Percentiles rank a stretch among this genome's conserved stretches.
Conservation (phyloP, 2,329 filamentous ascomycete genomes). For the Cordyceps pruinosa region DNA sequence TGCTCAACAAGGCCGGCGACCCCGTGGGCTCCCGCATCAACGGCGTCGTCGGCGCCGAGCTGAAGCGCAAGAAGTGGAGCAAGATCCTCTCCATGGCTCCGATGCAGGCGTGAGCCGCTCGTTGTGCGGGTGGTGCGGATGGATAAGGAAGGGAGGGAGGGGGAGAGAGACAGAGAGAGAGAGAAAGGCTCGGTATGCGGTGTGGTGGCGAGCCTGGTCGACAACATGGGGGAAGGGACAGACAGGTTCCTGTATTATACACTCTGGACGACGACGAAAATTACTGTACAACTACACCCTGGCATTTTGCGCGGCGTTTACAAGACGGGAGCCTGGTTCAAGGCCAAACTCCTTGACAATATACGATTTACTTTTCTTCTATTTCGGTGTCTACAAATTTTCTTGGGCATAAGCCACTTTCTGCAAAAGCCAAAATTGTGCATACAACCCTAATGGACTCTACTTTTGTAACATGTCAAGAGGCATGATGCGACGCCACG, state of each 20-base stretch:
- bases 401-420: background rate
- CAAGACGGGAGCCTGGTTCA: constrained; percentile 13
- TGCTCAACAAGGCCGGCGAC: constrained; percentile 95
- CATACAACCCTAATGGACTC: no score
- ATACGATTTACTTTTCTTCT: constrained; percentile 1
- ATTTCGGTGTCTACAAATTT: no score
- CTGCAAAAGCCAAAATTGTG: no score
- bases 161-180: background rate
- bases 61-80: constrained; percentile 91
- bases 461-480: no score
- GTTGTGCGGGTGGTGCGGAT: background rate
- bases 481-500: no score
- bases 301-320: constrained; percentile 30
- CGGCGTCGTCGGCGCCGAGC: constrained; percentile 82
- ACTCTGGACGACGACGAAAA: background rate
- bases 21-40: constrained; percentile 90
- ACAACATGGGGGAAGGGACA: background rate
- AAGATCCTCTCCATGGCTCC: constrained; percentile 96
- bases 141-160: background rate
- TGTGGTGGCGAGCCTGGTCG: no score
- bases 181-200: no score
- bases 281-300: constrained; percentile 23
- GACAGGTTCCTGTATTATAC: background rate
- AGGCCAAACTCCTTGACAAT: constrained; percentile 2
- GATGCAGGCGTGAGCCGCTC: constrained; percentile 42